phyloP scores from a whole-genome alignment of 208 protist genomes.

The Lotmaria passim region DNA sequence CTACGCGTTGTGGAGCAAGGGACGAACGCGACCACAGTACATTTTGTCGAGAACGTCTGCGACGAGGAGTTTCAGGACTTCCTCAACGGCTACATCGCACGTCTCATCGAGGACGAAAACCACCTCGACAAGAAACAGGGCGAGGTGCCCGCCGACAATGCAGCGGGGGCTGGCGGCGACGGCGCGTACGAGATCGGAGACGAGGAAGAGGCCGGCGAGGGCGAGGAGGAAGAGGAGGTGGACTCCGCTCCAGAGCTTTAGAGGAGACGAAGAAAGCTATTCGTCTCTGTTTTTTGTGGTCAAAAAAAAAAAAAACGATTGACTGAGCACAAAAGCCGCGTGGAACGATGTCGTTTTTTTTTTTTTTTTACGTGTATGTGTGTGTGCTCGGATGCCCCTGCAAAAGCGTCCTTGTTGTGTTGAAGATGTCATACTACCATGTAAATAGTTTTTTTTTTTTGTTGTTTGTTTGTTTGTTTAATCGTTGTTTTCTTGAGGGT shows the following conservation, averaged over 20 bases:
- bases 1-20: slow-evolving; percentile 55
- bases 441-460: slow-evolving; percentile 7
- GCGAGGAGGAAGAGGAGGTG: slow-evolving; percentile 4
- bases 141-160: slow-evolving; percentile 4
- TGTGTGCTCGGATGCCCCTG: no score
- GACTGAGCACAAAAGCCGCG: no score
- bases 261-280: not conserved
- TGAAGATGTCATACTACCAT: not conserved
- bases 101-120: slow-evolving; percentile 63
- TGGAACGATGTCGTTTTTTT: no score
- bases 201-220: not conserved
- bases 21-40: slow-evolving; percentile 45
- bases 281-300: no score
- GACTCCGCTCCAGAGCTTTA: slow-evolving; percentile 13
- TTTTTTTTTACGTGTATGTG: no score
- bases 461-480: slow-evolving; percentile 18
- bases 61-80: slow-evolving; percentile 54
- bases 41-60: slow-evolving; percentile 63
- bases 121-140: slow-evolving; percentile 48
- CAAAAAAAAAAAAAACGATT: no score
- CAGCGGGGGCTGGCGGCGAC: slow-evolving; percentile 21
- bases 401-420: not conserved
- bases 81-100: slow-evolving; percentile 45
- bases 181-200: slow-evolving; percentile 17
- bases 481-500: not conserved